Percentiles rank a stretch among this genome's conserved stretches.
Evolutionary conservation across 257 asterid species (phyloP).

Genomic region (Thymus quinquecostatus): DNA sequence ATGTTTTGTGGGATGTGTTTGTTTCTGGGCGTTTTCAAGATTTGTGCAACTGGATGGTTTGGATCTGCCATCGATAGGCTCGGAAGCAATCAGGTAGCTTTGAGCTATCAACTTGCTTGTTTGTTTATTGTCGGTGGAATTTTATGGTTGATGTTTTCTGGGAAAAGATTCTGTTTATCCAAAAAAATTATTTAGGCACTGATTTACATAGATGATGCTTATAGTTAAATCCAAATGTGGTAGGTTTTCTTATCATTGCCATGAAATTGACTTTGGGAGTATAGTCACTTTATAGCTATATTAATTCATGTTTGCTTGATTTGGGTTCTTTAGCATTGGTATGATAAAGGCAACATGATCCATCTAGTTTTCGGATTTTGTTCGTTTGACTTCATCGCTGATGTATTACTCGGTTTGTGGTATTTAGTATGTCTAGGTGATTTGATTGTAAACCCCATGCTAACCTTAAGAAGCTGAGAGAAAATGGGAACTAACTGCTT

Average conservation of each 20-base stretch:
- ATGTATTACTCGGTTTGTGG: neutral
- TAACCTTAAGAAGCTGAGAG: neutral
- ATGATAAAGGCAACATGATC: conserved; percentile 12
- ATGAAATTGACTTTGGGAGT: conserved; percentile 15
- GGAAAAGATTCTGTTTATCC: neutral
- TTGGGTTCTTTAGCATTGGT: neutral
- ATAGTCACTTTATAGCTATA: conserved; percentile 17
- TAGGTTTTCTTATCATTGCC: conserved; percentile 12
- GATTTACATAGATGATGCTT: neutral
- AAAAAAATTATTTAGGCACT: no score
- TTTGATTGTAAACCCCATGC: conserved; percentile 10
- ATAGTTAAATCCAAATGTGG: neutral
- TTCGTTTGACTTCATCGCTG: conserved; percentile 5
- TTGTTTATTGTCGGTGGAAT: conserved; percentile 8
- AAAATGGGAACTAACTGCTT: conserved; percentile 3
- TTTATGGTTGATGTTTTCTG: conserved; percentile 3
- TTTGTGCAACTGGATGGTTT: conserved; percentile 93
- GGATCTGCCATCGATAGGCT: conserved; percentile 86
- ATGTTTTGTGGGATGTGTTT: conserved; percentile 80
- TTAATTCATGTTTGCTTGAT: conserved; percentile 21
- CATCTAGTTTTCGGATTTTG: conserved; percentile 5
- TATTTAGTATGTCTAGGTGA: conserved; percentile 8
- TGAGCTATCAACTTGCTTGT: neutral
- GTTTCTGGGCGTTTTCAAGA: conserved; percentile 78
- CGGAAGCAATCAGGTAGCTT: conserved; percentile 62